Evolutionary conservation across 2,329 filamentous ascomycete species (phyloP), one percentile per base, ranked within the genome.

Genomic region (Botryosphaeria agaves): DNA sequence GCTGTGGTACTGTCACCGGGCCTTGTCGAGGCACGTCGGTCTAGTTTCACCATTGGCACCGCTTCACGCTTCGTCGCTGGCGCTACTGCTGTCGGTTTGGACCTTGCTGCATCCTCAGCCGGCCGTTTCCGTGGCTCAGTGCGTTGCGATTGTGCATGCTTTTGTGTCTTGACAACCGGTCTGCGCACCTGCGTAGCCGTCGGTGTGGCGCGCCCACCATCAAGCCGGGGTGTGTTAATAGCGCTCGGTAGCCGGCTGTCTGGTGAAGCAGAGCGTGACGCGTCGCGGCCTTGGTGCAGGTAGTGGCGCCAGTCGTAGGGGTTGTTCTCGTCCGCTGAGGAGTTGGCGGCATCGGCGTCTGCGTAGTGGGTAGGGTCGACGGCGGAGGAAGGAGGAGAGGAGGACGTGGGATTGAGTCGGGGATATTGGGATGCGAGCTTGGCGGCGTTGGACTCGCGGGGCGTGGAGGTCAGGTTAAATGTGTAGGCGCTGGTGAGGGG

Each of bases 401-500:
- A 17, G 23, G 28, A 14, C 16, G 20, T 14, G 30, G 37, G 49
- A 17, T 55, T 60, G 21, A 89, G 62, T 36, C 81, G 80, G 7
- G 72, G 62, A 46, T 81, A 74, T 44, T 76, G 65, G 29, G 71
- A 65, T 28, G 69, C 64, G 24, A 91, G 61, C 43, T 66, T 70
- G 18, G 69, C 66, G 31, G 64, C 54, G 40, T 81, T 70, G 32
- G 63, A 58, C 43, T 76, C 75, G 39, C 64, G 68, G 2, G 77
- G 80, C 9, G 72, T 72, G 32, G 66, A 71, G 31, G 69, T 72
- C 32, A 93, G 57, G 51, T 93, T 94, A 76, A 93, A 85, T 45
- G 82, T 76, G 54, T 92, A 78, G 23, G 75, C 74, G n/a, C 75
- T 77, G 47, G 82, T 72, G 32, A 94, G 61, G 30, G 72, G 73